phyloP scores from a whole-genome alignment of 441 rosid genomes.

The Brassica hybrid region DNA sequence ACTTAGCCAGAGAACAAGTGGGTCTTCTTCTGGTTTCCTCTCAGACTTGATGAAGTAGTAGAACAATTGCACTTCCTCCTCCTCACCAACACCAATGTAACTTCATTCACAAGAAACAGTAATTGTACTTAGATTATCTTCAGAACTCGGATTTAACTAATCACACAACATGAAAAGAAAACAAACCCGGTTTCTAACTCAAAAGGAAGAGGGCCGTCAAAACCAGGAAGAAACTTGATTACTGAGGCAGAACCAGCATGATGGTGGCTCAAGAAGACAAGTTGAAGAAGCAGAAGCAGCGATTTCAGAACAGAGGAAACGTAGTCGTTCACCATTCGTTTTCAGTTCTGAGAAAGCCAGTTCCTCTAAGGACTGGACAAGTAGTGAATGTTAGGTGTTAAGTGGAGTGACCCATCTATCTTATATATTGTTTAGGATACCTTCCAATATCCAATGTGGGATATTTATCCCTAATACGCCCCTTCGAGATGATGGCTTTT shows the following conservation, averaged over 20 bases:
- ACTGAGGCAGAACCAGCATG: constrained; percentile 1
- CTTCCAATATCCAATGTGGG: too few species aligned
- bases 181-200: constrained; percentile 63
- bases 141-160: background rate
- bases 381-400: too few species aligned
- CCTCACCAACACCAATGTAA: constrained; percentile 64
- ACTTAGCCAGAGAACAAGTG: constrained; percentile 57
- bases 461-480: too few species aligned
- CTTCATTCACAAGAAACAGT: constrained; percentile 29
- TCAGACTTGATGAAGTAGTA: constrained; percentile 8
- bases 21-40: constrained; percentile 3
- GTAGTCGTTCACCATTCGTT: background rate
- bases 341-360: too few species aligned
- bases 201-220: constrained; percentile 67
- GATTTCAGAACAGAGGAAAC: constrained; percentile 12
- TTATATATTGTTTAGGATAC: too few species aligned
- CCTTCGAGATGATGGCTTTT: too few species aligned
- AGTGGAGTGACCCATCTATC: too few species aligned
- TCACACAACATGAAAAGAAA: background rate
- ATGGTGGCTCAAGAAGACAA: constrained; percentile 3
- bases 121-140: background rate
- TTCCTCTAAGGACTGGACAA: background rate
- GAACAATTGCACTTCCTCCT: constrained; percentile 17
- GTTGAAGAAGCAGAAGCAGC: constrained; percentile 17
- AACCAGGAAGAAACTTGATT: constrained; percentile 66